Evolutionary conservation across 2,329 filamentous ascomycete genomes (phyloP).

Genomic region (Nothopassalora personata): DNA sequence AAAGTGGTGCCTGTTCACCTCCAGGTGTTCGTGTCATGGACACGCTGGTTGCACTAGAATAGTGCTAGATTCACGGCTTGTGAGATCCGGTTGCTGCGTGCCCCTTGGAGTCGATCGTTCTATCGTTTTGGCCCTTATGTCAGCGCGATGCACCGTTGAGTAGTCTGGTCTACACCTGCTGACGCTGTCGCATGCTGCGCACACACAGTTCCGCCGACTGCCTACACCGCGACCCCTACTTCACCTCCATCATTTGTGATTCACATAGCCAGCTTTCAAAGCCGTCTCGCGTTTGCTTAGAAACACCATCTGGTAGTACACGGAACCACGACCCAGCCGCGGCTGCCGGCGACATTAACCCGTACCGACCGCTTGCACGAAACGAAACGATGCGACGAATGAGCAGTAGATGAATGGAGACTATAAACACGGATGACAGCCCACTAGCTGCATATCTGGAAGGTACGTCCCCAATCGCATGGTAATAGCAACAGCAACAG

Average conservation of each 20-base stretch:
- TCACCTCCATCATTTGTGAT: neutral
- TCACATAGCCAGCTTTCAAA: neutral
- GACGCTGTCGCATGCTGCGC: neutral
- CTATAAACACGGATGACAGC: slow-evolving; percentile 77
- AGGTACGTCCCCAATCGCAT: slow-evolving; percentile 52
- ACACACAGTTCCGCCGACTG: neutral
- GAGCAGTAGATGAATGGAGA: slow-evolving; percentile 61
- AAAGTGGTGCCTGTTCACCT: neutral
- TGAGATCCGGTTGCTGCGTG: neutral
- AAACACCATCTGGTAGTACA: neutral
- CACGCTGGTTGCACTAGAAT: neutral
- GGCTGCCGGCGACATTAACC: neutral
- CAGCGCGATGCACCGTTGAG: neutral
- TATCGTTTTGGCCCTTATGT: neutral
- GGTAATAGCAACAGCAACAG: neutral
- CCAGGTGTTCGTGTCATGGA: neutral
- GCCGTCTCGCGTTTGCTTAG: neutral
- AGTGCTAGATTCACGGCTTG: neutral
- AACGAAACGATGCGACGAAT: neutral
- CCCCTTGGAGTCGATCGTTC: neutral
- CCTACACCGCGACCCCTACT: neutral
- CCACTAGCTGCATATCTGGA: slow-evolving; percentile 85
- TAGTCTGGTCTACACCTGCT: neutral
- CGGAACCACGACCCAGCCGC: neutral
- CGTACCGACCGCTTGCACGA: neutral